Conservation (phyloP, 768 basidiomycete species). For the Boletus barrowsii region DNA sequence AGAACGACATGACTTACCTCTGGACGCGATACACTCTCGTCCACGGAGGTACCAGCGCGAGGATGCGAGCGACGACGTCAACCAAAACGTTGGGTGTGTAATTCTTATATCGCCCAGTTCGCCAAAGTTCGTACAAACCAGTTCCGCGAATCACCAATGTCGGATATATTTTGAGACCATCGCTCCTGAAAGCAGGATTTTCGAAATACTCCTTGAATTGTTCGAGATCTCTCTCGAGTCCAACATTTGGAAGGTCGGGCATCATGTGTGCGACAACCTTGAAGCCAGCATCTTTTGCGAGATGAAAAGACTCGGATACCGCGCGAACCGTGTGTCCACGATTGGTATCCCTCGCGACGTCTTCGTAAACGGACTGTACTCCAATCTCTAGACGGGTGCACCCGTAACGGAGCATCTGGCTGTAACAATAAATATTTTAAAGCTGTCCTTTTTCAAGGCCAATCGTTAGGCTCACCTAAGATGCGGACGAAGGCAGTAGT, state of each 20-base stretch:
- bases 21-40: constrained; percentile 98
- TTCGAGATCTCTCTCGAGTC: constrained; percentile 93
- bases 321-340: constrained; percentile 98
- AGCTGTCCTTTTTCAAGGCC: not conserved
- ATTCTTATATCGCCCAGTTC: constrained; percentile 97
- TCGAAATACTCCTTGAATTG: constrained; percentile 99
- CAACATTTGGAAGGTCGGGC: constrained; percentile 98
- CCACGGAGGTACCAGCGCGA: constrained; percentile 98
- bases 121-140: constrained; percentile 92
- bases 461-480: constrained; percentile 55
- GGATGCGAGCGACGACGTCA: constrained; percentile 92
- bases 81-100: constrained; percentile 99
- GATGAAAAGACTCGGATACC: constrained; percentile 94
- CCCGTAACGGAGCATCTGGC: constrained; percentile 98
- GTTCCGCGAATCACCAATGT: constrained; percentile 98
- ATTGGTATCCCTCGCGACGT: constrained; percentile 98
- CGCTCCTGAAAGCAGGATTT: constrained; percentile 94
- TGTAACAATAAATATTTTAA: constrained; percentile 29
- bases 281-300: constrained; percentile 98
- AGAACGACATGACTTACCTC: constrained; percentile 46
- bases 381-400: constrained; percentile 98
- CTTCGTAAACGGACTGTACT: constrained; percentile 98
- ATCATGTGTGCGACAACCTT: constrained; percentile 99
- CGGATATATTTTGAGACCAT: constrained; percentile 97
- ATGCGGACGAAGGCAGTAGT: constrained; percentile 97